Evolutionary conservation across 1,284 basidiomycete genomes (phyloP).

Genomic region (Sanghuangporus sanghuang): DNA sequence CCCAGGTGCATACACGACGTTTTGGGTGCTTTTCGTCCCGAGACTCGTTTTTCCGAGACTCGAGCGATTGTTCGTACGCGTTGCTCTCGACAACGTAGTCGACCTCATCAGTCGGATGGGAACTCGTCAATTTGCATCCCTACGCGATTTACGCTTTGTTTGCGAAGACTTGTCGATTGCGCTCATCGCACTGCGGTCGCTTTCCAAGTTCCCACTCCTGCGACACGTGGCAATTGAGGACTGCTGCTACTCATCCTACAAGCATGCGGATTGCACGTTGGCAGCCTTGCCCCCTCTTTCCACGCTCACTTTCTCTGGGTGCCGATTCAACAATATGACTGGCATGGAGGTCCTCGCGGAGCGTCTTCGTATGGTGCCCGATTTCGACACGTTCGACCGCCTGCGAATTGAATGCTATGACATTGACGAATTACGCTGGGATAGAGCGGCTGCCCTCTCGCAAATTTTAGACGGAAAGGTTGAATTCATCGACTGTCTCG

Average conservation of each 20-base stretch:
- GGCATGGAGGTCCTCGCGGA: slow-evolving; percentile 5
- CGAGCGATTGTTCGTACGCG: not conserved
- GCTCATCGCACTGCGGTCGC: not conserved
- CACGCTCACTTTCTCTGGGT: slow-evolving; percentile 2
- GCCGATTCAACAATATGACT: slow-evolving; percentile 8
- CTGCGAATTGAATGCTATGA: slow-evolving; percentile 5
- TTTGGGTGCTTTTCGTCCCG: slow-evolving; percentile 9
- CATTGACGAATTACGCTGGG: slow-evolving; percentile 1
- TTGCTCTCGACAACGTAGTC: slow-evolving; percentile 1
- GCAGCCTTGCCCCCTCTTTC: not conserved
- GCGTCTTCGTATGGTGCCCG: not conserved
- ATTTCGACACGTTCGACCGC: slow-evolving; percentile 3
- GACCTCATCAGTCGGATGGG: slow-evolving; percentile 6
- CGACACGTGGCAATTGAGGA: slow-evolving; percentile 5
- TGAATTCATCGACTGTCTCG: not conserved
- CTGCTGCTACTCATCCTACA: slow-evolving; percentile 10
- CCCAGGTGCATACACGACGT: slow-evolving; percentile 10
- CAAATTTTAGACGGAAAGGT: slow-evolving; percentile 1
- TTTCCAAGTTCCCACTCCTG: slow-evolving; percentile 6
- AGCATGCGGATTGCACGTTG: not conserved
- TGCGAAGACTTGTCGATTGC: slow-evolving; percentile 8
- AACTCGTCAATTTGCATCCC: slow-evolving; percentile 3
- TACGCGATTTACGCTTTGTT: slow-evolving; percentile 4
- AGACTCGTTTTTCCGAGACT: not conserved
- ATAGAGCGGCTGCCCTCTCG: not conserved